Conservation (phyloP, 2,329 filamentous ascomycete genomes). For the Pseudocercospora crystallina region DNA sequence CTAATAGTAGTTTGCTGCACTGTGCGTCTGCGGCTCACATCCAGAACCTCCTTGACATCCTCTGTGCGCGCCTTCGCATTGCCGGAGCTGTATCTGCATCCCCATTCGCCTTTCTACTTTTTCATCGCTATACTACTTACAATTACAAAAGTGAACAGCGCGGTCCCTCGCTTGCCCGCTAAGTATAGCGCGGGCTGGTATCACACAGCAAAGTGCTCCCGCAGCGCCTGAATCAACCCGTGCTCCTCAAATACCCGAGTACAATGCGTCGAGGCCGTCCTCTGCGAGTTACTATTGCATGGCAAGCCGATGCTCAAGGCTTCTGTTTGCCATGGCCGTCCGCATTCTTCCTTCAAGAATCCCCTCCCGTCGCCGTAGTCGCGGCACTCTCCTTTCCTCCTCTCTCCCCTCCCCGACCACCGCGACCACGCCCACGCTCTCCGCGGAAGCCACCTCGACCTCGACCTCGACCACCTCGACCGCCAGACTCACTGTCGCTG, state of each 20-base stretch:
- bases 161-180: slow-evolving; percentile 16
- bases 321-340: too few relatives aligned
- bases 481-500: slow-evolving; percentile 71
- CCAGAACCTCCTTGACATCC: too few relatives aligned
- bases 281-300: too few relatives aligned
- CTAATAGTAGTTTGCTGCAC: too few relatives aligned
- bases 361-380: slow-evolving; percentile 21
- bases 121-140: slow-evolving; percentile 9
- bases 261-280: background rate
- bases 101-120: slow-evolving; percentile 6
- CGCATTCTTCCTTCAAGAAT: slow-evolving; percentile 21
- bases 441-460: slow-evolving; percentile 55
- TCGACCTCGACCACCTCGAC: slow-evolving; percentile 45
- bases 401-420: slow-evolving; percentile 24
- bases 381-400: too few relatives aligned
- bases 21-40: too few relatives aligned
- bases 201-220: slow-evolving; percentile 18
- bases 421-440: slow-evolving; percentile 33
- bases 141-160: slow-evolving; percentile 17
- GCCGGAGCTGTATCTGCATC: too few relatives aligned
- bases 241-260: background rate
- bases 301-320: too few relatives aligned
- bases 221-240: slow-evolving; percentile 6
- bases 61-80: too few relatives aligned
- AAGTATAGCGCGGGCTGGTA: slow-evolving; percentile 18